Evolutionary conservation across 805 yeast genomes (phyloP).

Genomic region (Lachancea lanzarotensis): DNA sequence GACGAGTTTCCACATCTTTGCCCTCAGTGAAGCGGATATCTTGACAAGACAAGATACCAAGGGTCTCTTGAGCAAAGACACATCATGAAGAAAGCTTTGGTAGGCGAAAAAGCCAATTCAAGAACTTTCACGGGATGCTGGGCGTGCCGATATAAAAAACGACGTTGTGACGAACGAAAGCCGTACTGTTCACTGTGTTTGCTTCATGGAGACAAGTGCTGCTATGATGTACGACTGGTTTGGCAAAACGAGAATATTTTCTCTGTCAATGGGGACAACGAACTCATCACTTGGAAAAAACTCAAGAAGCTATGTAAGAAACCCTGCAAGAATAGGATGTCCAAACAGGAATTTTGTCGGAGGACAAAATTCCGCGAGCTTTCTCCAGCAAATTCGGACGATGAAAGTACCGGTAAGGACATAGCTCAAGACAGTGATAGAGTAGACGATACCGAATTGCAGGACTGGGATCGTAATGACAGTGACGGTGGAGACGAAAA

Average conservation of each 20-base stretch:
- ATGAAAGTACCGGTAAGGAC: background rate
- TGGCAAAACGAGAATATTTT: constrained; percentile 27
- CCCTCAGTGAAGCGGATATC: too few species aligned
- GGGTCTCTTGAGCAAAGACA: too few species aligned
- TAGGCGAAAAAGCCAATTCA: constrained; percentile 10
- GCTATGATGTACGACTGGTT: constrained; percentile 27
- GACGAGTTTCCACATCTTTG: too few species aligned
- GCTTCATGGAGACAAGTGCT: constrained; percentile 22
- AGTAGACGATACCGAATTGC: background rate
- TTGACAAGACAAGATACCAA: too few species aligned
- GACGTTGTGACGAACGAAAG: constrained; percentile 27
- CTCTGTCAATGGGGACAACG: constrained; percentile 6
- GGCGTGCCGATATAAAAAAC: constrained; percentile 31
- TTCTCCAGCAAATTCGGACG: constrained; percentile 8
- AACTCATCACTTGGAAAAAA: constrained; percentile 8
- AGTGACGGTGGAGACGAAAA: background rate
- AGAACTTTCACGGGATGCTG: constrained; percentile 33
- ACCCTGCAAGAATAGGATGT: constrained; percentile 8
- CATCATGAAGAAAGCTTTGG: background rate
- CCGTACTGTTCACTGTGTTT: constrained; percentile 27
- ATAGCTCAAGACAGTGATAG: too few species aligned
- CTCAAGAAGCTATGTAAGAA: constrained; percentile 2
- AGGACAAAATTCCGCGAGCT: constrained; percentile 14
- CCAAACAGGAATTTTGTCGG: constrained; percentile 17
- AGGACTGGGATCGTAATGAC: background rate